Base-by-base conservation (phyloP, 495 filamentous ascomycete species). In the Xylaria nigripes region DNA sequence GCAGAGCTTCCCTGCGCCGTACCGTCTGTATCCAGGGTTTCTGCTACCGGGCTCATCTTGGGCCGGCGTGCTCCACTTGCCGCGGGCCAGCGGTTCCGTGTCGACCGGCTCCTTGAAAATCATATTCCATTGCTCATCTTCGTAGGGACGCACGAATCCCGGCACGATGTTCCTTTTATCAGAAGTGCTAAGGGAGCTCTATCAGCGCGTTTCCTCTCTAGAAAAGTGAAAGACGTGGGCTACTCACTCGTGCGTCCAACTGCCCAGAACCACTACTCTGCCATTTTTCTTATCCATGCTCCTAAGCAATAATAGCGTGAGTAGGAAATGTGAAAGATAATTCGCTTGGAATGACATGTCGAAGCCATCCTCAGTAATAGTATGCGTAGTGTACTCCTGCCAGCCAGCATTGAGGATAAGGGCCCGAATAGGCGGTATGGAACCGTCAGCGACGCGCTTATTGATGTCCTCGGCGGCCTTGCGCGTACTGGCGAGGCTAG, bases 271-370 rank as follows among this genome's bases (percentile, higher is more conserved):
- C 2, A 76, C 63, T 23, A 79, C 67, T 0, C 74, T 62, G 8
- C 73, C 76, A 2, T 66, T 43, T 16, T 71, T 50, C 45, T 63
- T 70, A 50, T 73, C 69, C 62, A 77, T 72, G 40, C 68, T 72
- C 47, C 68, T 62, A 15, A 79, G 57, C 2, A 79, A 62, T 6
- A 72, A 57, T 4, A 78, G 65, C 1, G 71, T 64, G 8, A 79
- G 55, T 6, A 73, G 55, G 21, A 71, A 72, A 22, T 77, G 73
- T 6, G 70, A 67, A 13, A 79, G 63, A 51, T 76, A 70, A 34
- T 72, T 75, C n/a, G 70, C 63, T 29, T 72, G 70, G 46, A 76
- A 78, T 1, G 66, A 70, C 60, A 64, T 69, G 16, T 76, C 74
- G 48, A 70, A 71, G 0, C 66, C 68, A 29, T 68, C 62, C 9